Evolutionary conservation across 1,284 basidiomycete species (phyloP), one percentile per base, ranked within the genome.

Genomic region (Rhodotorula sp.): DNA sequence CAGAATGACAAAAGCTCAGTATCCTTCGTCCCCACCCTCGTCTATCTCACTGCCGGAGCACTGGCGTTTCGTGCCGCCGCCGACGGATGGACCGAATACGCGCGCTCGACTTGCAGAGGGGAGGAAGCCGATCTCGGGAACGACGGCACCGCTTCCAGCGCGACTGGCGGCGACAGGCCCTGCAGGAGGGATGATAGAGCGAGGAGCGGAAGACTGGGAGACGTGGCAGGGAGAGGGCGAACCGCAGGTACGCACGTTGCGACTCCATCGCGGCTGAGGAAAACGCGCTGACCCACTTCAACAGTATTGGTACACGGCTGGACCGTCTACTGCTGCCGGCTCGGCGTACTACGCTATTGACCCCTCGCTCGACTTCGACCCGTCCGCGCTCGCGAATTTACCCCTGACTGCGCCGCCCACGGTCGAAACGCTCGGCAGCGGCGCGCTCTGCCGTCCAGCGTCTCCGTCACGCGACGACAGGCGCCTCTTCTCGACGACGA

Each of bases 1-100:
- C 56, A 58, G 48, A 22, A 59, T 59, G 64, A 24, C 58, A 19
- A 22, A 22, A 27, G 20, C 46, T 4, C 52, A 27, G 6, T 58
- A 57, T 17, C 59, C 59, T 11, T 51, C 56, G 24, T 66, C 68
- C 6, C 68, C 68, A 4, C 64, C 64, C 13, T 53, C 57, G 0
- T 64, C 64, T 1, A 66, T 65, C 32, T 70, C 59, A 1, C 64
- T 66, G 19, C 68, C 64, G 2, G 61, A 62, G n/a, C 64, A 70
- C 58, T 65, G 49, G 63, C 20, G 30, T 4, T 70, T 64, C 58
- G 62, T 60, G 27, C 69, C 69, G 13, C 69, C 69, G 11, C 65
- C 66, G 22, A 71, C 69, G 1, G 65, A 71, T 27, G 69, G 69
- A 2, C 69, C 69, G 4, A 71, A 71, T 30, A 71, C 69, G 11